phyloP scores from a whole-genome alignment of 805 yeast species.

The Tetrapisispora phaffii region DNA sequence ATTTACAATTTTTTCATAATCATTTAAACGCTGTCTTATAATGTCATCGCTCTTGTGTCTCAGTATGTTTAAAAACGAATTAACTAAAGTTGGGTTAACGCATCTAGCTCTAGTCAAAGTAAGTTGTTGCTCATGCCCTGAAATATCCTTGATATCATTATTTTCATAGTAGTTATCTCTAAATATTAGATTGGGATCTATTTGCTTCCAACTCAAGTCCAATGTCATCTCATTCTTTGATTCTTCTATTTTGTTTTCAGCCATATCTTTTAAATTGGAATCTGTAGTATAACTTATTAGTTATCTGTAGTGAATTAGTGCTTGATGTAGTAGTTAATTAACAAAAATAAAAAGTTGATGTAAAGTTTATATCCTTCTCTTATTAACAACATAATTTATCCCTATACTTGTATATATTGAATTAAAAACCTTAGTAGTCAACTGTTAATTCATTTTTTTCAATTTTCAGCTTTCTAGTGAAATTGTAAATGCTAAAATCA shows the following conservation, averaged over 20 bases:
- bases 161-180: not conserved
- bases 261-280: too few species aligned
- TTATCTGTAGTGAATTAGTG: too few species aligned
- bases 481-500: too few species aligned
- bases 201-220: not conserved
- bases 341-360: too few species aligned
- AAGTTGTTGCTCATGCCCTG: slow-evolving; percentile 4
- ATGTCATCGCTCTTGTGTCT: slow-evolving; percentile 38
- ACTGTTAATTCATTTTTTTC: too few species aligned
- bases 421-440: too few species aligned
- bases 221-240: not conserved
- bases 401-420: too few species aligned
- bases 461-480: too few species aligned
- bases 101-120: slow-evolving; percentile 24
- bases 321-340: too few species aligned
- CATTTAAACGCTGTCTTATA: slow-evolving; percentile 35
- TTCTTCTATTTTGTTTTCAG: not conserved
- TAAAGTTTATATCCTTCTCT: too few species aligned
- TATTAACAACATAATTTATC: too few species aligned
- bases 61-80: slow-evolving; percentile 23
- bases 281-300: too few species aligned
- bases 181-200: not conserved
- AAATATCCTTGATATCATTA: slow-evolving; percentile 1
- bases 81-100: slow-evolving; percentile 22
- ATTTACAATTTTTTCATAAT: slow-evolving; percentile 19